Conservation (phyloP, 2,329 filamentous ascomycete species). For the Penicillium glabrum region DNA sequence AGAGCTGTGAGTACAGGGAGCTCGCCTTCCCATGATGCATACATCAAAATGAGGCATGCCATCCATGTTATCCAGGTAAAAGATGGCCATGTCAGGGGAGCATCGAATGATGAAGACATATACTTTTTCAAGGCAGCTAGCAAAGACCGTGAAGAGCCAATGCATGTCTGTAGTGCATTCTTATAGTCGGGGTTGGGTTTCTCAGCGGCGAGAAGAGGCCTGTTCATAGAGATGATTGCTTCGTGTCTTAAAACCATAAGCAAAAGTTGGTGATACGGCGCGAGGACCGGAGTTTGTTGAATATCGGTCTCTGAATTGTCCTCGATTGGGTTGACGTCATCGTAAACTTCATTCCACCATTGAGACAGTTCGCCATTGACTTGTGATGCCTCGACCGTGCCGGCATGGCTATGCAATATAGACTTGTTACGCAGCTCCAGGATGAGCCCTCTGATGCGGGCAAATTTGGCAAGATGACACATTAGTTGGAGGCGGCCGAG, state of each 20-base stretch:
- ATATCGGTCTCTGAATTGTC: conserved; percentile 5
- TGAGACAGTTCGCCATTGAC: conserved; percentile 52
- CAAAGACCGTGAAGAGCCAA: conserved; percentile 51
- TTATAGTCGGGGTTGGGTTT: conserved; percentile 47
- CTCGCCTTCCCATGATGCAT: conserved; percentile 50
- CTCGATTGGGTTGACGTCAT: conserved; percentile 45
- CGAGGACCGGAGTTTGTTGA: conserved; percentile 16
- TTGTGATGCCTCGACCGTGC: conserved; percentile 43
- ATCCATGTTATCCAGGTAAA: conserved; percentile 58
- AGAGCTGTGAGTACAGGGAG: conserved; percentile 40
- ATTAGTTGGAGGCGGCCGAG: conserved; percentile 38
- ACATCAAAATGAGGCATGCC: conserved; percentile 53
- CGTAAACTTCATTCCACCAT: conserved; percentile 57
- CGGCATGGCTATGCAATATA: conserved; percentile 47
- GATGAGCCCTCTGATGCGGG: conserved; percentile 52
- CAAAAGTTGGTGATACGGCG: conserved; percentile 42
- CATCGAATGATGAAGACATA: conserved; percentile 14
- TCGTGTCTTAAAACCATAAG: conserved; percentile 51
- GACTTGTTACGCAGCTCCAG: conserved; percentile 56
- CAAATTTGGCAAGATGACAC: conserved; percentile 48
- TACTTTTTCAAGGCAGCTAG: conserved; percentile 42
- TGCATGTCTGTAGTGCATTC: conserved; percentile 53
- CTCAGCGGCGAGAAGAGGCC: conserved; percentile 51
- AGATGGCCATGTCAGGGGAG: conserved; percentile 50
- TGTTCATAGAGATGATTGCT: conserved; percentile 52